Percentiles rank a stretch among this genome's conserved stretches.
Conservation (phyloP, 2,329 filamentous ascomycete species). For the Chaetomiaceae sp. region DNA sequence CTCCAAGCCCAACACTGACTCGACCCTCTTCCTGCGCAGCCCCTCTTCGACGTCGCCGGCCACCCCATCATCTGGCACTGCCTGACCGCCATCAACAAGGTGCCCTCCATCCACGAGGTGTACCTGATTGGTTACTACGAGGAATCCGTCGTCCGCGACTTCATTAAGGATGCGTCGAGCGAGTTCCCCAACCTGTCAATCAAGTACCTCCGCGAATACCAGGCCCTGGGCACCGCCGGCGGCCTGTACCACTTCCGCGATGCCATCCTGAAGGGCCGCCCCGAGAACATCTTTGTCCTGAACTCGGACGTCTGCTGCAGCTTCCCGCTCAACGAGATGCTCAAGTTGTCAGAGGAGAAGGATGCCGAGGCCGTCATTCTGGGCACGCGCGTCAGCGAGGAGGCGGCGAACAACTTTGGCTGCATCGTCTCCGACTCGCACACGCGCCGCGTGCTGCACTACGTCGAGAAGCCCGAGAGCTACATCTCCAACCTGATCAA, state of each 20-base stretch:
- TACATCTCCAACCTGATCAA: conserved; percentile 99
- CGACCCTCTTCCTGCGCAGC: conserved; percentile 52
- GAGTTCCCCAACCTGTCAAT: conserved; percentile 86
- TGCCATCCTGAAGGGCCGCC: conserved; percentile 91
- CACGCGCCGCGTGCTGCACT: conserved; percentile 93
- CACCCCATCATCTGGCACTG: conserved; percentile 99
- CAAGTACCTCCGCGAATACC: conserved; percentile 96
- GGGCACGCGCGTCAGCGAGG: conserved; percentile 84
- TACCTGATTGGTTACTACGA: conserved; percentile 99
- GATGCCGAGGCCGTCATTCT: conserved; percentile 95
- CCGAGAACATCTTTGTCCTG: conserved; percentile 92
- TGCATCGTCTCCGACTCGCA: conserved; percentile 95
- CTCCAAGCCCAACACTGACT: background rate
- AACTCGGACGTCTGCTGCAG: conserved; percentile 99
- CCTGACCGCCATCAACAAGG: conserved; percentile 83
- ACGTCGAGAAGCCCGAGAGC: conserved; percentile 97
- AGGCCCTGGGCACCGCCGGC: conserved; percentile 90
- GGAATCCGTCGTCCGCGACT: conserved; percentile 92
- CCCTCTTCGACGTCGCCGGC: conserved; percentile 95
- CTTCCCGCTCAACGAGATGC: conserved; percentile 94
- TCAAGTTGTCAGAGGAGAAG: conserved; percentile 87
- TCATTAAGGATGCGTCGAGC: conserved; percentile 84
- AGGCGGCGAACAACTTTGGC: conserved; percentile 91
- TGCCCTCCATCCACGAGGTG: conserved; percentile 88
- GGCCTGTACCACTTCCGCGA: conserved; percentile 99